Base-by-base conservation (phyloP, 768 basidiomycete genomes). In the Pulveroboletus sp. region DNA sequence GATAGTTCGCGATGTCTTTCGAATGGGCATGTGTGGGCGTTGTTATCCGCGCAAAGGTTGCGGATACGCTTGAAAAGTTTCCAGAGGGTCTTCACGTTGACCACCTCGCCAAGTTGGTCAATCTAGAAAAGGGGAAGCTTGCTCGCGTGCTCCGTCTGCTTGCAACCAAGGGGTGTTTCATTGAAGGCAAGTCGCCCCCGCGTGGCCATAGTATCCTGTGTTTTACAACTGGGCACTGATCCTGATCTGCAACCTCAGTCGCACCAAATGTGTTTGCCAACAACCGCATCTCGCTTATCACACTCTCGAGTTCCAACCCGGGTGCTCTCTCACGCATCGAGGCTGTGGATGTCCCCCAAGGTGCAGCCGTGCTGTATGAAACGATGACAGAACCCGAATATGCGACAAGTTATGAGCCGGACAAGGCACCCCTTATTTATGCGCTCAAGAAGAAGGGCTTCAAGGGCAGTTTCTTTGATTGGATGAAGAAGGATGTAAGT, bases 271-370 rank as follows among this genome's bases (percentile, higher is more conserved):
- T 47, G 0, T 70, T 67, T 50, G 62, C 66, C 11, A 70, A 69
- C 44, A 70, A 65, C 37, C 69, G 66, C n/a, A 55, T 69, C 23
- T 70, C 69, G 3, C 57, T 67, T 9, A 39, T 63, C 1, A 56
- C 64, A 8, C 53, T 49, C 35, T 57, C 60, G 11, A 43, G 8
- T 25, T 59, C 44, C 19, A 35, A 48, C 24, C 12, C 49, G 0
- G 55, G 53, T 5, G 57, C 43, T 13, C 45, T 60, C 9, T 43
- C 49, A 0, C 48, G 47, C 10, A 31, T 53, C 16, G 27, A 45
- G 9, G 24, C 47, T 2, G 52, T 53, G 21, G 53, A 62, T 42
- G 40, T 48, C 12, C 40, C 51, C 12, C 45, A 45, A 39, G 56
- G 46, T 24, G 58, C 58, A 4, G 24, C n/a, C 6, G 50, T 50